Evolutionary conservation across 2,329 filamentous ascomycete species (phyloP).

Genomic region (Fusarium odoratissimum): DNA sequence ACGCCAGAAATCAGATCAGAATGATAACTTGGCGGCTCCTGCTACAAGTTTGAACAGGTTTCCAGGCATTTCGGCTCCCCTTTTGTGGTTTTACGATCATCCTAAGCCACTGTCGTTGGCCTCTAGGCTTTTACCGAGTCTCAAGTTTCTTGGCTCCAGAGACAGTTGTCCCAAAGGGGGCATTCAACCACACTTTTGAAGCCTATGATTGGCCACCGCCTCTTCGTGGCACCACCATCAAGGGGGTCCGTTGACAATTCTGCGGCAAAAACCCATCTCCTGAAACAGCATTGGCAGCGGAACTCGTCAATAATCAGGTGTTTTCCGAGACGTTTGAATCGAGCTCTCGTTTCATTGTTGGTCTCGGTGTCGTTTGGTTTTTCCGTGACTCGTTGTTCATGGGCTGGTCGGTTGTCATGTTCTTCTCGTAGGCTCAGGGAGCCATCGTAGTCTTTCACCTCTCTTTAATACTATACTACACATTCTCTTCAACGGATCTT

Average conservation of each 20-base stretch:
- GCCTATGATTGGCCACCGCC: constrained; percentile 42
- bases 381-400: constrained; percentile 12
- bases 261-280: constrained; percentile 43
- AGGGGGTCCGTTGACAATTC: constrained; percentile 32
- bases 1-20: constrained; percentile 34
- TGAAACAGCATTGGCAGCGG: constrained; percentile 45
- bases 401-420: neutral
- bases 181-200: constrained; percentile 24
- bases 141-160: constrained; percentile 38
- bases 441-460: constrained; percentile 4
- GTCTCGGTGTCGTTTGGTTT: constrained; percentile 33
- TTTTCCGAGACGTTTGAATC: constrained; percentile 42
- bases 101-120: constrained; percentile 28
- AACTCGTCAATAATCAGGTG: constrained; percentile 42
- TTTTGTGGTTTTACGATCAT: constrained; percentile 36
- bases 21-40: constrained; percentile 25
- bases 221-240: constrained; percentile 22
- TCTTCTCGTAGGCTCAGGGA: constrained; percentile 10
- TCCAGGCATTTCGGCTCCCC: constrained; percentile 18
- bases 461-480: constrained; percentile 29
- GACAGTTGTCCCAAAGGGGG: constrained; percentile 43
- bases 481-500: constrained; percentile 21
- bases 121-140: constrained; percentile 18
- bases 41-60: constrained; percentile 13
- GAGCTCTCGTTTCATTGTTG: constrained; percentile 40